Conservation (phyloP, 768 basidiomycete species). For the Pleurotus ostreatus region DNA sequence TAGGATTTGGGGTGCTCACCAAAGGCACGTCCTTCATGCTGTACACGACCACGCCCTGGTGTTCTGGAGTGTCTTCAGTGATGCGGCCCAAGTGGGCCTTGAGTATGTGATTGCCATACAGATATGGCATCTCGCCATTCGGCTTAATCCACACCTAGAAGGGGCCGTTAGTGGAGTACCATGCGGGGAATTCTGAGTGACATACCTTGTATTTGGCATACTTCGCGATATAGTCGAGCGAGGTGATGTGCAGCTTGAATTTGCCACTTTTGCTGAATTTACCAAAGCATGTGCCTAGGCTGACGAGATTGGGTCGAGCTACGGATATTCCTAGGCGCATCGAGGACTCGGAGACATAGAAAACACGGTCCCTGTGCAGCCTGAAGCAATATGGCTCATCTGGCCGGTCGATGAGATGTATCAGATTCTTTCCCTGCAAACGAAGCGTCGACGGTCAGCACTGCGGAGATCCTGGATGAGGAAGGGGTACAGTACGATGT, state of each 20-base stretch:
- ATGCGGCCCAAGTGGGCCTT: slow-evolving; percentile 99
- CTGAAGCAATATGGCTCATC: slow-evolving; percentile 97
- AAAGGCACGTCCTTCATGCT: slow-evolving; percentile 95
- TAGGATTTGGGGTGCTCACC: slow-evolving; percentile 39
- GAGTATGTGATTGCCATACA: slow-evolving; percentile 97
- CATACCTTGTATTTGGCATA: slow-evolving; percentile 97
- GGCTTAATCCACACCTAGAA: slow-evolving; percentile 96
- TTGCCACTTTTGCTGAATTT: slow-evolving; percentile 97
- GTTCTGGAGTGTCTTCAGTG: slow-evolving; percentile 98
- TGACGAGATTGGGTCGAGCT: slow-evolving; percentile 88
- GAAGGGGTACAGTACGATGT: slow-evolving; percentile 60
- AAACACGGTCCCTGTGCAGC: slow-evolving; percentile 90
- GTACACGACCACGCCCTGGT: slow-evolving; percentile 96
- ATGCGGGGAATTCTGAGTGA: background rate
- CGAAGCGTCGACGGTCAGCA: slow-evolving; percentile 5
- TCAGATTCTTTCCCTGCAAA: slow-evolving; percentile 86
- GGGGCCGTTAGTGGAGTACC: background rate
- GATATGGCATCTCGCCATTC: slow-evolving; percentile 98
- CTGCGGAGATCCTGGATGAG: background rate
- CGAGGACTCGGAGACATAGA: slow-evolving; percentile 92
- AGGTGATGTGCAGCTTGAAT: slow-evolving; percentile 95
- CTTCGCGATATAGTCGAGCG: slow-evolving; percentile 89
- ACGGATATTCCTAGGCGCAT: slow-evolving; percentile 92
- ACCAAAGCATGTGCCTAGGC: slow-evolving; percentile 94
- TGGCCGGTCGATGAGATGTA: slow-evolving; percentile 90